Percentiles rank a stretch among this genome's conserved stretches.
These are phyloP conservation scores for Lantana camara DNA, from an alignment of 257 asterid genomes.

Conservation along the genomic window DNA sequence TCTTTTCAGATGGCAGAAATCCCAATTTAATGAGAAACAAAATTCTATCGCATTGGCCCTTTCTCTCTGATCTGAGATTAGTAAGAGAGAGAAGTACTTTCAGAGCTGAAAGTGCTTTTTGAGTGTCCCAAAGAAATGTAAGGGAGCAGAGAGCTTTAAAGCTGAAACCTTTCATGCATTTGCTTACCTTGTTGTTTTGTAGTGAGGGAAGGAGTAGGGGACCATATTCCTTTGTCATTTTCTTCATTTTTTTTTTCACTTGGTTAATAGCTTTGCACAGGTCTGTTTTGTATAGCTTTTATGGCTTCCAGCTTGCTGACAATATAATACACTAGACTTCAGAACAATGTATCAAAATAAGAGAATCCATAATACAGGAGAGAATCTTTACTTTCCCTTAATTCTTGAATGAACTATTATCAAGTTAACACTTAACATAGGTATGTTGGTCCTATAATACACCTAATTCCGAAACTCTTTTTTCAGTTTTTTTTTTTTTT, in stretches of 20 bases:
- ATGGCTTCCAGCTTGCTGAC: slow-evolving; percentile 67
- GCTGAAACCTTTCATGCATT: slow-evolving; percentile 52
- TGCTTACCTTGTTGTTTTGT: slow-evolving; percentile 48
- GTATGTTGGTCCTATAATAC: slow-evolving; percentile 51
- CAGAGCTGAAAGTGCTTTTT: slow-evolving; percentile 53
- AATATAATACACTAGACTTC: slow-evolving; percentile 37
- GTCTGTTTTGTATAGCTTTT: slow-evolving; percentile 48
- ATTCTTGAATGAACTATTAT: slow-evolving; percentile 47
- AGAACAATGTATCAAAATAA: slow-evolving; percentile 26
- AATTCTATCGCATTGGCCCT: slow-evolving; percentile 33
- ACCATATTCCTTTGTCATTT: slow-evolving; percentile 55
- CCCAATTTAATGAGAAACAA: slow-evolving; percentile 44
- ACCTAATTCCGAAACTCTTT: slow-evolving; percentile 1
- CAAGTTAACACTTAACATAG: slow-evolving; percentile 27
- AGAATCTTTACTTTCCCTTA: slow-evolving; percentile 61
- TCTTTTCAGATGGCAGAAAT: slow-evolving; percentile 45
- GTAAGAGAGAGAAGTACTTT: slow-evolving; percentile 41
- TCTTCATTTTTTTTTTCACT: slow-evolving; percentile 54
- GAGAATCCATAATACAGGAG: slow-evolving; percentile 10
- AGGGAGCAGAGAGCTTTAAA: slow-evolving; percentile 52
- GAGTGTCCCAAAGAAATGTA: slow-evolving; percentile 77
- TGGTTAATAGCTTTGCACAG: slow-evolving; percentile 47
- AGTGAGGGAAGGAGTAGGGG: slow-evolving; percentile 55
- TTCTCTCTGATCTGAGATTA: slow-evolving; percentile 26
- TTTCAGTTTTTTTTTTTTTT: slow-evolving; percentile 22